Evolutionary conservation across 2,329 filamentous ascomycete genomes (phyloP).

Genomic region (Samsoniella hepiali): DNA sequence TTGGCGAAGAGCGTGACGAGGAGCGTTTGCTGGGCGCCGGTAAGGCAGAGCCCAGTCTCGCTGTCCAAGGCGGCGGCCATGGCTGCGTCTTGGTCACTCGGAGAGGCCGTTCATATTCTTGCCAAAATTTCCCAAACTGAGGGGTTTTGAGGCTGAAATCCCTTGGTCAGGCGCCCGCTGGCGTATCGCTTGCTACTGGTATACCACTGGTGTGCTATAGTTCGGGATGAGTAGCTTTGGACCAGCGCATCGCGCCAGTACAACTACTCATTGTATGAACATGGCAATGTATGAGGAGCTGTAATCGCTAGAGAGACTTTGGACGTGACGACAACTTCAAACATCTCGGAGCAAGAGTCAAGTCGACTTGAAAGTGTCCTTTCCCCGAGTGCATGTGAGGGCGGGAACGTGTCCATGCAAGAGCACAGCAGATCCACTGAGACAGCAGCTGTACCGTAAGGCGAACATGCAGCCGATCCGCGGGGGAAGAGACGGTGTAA

Average conservation of each 20-base stretch:
- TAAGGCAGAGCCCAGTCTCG: not conserved
- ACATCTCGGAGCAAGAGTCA: too few relatives aligned
- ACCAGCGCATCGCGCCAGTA: not conserved
- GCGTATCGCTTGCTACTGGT: not conserved
- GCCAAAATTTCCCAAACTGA: not conserved
- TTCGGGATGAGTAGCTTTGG: not conserved
- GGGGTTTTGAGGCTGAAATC: not conserved
- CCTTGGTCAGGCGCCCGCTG: too few relatives aligned
- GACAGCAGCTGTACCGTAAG: not conserved
- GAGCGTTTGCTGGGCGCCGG: constrained; percentile 22
- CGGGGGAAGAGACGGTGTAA: not conserved
- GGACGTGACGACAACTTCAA: too few relatives aligned
- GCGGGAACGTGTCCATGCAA: not conserved
- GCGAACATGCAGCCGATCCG: not conserved
- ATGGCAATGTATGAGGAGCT: not conserved
- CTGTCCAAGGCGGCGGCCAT: not conserved
- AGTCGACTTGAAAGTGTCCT: not conserved
- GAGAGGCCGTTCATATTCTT: too few relatives aligned
- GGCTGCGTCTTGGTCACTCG: not conserved
- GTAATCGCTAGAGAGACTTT: not conserved
- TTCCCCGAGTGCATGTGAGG: not conserved
- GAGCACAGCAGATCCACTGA: not conserved
- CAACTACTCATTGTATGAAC: not conserved
- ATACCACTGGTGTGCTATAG: not conserved
- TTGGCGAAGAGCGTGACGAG: constrained; percentile 21